Conservation (phyloP, 495 filamentous ascomycete genomes). For the Melanomma pulvis-pyrius region DNA sequence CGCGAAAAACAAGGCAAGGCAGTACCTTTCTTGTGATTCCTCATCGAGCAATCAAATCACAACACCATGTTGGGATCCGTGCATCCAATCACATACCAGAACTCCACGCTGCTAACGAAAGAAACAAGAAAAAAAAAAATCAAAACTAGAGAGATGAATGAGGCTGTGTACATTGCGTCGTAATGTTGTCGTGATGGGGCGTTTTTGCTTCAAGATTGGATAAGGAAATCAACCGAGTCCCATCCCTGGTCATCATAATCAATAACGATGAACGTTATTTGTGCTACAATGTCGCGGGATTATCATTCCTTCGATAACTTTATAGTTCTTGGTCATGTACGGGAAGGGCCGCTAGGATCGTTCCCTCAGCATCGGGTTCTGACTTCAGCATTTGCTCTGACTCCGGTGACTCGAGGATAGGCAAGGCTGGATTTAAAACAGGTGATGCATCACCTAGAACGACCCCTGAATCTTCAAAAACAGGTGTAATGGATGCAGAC, state of each 20-base stretch:
- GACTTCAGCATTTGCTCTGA: background rate
- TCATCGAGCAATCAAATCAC: background rate
- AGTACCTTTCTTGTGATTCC: no score
- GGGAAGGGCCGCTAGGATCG: background rate
- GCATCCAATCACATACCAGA: background rate
- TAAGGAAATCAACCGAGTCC: no score
- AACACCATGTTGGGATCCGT: background rate
- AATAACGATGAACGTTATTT: background rate
- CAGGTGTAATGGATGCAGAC: background rate
- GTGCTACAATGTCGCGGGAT: no score
- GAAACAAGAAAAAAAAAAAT: background rate
- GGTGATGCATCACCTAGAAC: background rate
- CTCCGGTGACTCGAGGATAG: background rate
- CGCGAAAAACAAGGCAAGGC: no score
- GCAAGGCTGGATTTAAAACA: background rate
- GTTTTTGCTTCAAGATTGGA: background rate
- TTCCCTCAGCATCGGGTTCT: background rate
- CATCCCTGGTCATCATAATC: no score
- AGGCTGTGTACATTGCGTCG: background rate
- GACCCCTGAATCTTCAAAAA: background rate
- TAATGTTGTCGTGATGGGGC: background rate
- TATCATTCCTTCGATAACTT: no score
- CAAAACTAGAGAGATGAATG: background rate
- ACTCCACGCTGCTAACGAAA: background rate
- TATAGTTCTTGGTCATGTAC: background rate